These are phyloP conservation scores for Naganishia cerealis DNA, from an alignment of 1,284 basidiomycete genomes.

Conservation along the genomic window DNA sequence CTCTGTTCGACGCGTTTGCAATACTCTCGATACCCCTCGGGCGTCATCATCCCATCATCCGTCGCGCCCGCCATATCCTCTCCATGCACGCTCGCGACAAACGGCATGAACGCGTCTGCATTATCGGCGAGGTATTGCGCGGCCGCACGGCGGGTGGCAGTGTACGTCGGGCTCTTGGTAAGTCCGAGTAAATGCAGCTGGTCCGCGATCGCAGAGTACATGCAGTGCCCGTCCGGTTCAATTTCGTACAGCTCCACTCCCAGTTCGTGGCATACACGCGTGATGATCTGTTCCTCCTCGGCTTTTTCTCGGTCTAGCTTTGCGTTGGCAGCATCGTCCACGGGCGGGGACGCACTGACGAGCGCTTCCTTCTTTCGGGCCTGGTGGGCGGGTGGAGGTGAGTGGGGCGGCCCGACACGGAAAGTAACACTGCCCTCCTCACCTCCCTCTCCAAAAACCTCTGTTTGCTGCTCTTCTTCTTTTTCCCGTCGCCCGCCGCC, in stretches of 20 bases:
- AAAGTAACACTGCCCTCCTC: too few relatives aligned
- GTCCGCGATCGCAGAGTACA: conserved; percentile 89
- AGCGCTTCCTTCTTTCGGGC: conserved; percentile 72
- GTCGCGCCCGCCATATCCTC: conserved; percentile 73
- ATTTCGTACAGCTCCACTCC: conserved; percentile 76
- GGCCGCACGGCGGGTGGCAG: conserved; percentile 64
- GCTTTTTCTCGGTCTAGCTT: conserved; percentile 34
- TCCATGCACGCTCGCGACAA: conserved; percentile 74
- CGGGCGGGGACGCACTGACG: conserved; percentile 62
- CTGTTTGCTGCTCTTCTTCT: conserved; percentile 66
- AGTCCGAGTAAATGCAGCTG: conserved; percentile 57
- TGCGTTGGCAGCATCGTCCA: conserved; percentile 59
- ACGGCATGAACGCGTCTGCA: conserved; percentile 88
- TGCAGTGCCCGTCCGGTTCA: conserved; percentile 90
- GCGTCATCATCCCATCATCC: conserved; percentile 71
- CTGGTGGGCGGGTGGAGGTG: conserved; percentile 52
- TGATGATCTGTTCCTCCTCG: conserved; percentile 57
- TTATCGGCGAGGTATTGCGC: conserved; percentile 80
- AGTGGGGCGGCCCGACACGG: too few relatives aligned
- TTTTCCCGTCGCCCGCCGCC: conserved; percentile 43
- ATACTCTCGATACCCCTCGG: conserved; percentile 70
- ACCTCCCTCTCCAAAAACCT: conserved; percentile 79
- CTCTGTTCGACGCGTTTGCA: conserved; percentile 78
- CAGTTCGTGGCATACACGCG: conserved; percentile 66
- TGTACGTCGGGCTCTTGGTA: conserved; percentile 41